phyloP scores from a whole-genome alignment of 164 flowering plant genomes.

The Annona squamosa region DNA sequence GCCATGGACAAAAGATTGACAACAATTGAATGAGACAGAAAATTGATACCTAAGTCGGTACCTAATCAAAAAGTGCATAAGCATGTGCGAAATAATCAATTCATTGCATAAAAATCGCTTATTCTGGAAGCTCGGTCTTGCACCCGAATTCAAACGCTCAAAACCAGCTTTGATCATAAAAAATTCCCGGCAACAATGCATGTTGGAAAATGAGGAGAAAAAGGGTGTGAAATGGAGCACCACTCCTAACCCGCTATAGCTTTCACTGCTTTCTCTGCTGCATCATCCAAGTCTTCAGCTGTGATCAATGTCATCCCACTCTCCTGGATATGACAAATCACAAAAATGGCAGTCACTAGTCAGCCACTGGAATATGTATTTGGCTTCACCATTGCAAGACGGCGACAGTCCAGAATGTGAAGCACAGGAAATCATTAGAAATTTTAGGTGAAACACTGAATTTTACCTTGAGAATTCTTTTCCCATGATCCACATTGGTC shows the following conservation, averaged over 20 bases:
- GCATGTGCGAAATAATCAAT: neutral
- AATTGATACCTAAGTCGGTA: too few relatives aligned
- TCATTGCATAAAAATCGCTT: neutral
- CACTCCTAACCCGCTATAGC: constrained; percentile 17
- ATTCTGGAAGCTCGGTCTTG: neutral
- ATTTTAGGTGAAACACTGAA: neutral
- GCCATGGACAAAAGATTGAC: too few relatives aligned
- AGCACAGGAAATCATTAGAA: neutral
- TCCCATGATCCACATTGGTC: constrained; percentile 96
- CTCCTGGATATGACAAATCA: constrained; percentile 20
- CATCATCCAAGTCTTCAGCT: constrained; percentile 94
- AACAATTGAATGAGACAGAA: too few relatives aligned
- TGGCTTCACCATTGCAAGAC: neutral
- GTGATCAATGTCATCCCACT: constrained; percentile 82
- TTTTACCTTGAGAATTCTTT: constrained; percentile 87
- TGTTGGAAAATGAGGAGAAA: neutral
- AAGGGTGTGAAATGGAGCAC: neutral
- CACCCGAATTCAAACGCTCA: neutral
- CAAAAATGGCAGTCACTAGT: neutral
- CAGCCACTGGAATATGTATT: neutral
- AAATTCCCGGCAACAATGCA: neutral
- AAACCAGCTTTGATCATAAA: neutral
- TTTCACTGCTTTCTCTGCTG: constrained; percentile 94
- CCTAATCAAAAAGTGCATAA: too few relatives aligned
- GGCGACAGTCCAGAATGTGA: neutral